A percentile compares a stretch with the other conserved stretches of the same genome.
Evolutionary conservation across 805 yeast species (phyloP).

Genomic region (Yamadazyma insecticola): DNA sequence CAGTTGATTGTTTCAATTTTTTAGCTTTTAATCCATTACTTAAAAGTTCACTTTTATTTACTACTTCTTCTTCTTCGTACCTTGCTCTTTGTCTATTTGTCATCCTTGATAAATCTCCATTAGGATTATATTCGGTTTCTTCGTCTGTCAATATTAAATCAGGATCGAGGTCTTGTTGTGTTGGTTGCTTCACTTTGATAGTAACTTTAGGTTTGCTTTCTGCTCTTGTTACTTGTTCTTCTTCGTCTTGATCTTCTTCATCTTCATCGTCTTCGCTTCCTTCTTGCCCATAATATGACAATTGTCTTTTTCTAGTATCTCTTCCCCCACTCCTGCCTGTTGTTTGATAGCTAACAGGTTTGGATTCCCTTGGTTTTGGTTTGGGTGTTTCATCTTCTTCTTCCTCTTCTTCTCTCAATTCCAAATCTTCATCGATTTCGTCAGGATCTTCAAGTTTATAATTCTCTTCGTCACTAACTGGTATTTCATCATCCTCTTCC

Average conservation of each 20-base stretch:
- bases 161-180: conserved; percentile 29
- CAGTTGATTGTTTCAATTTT: conserved; percentile 46
- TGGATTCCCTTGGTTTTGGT: conserved; percentile 6
- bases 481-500: conserved; percentile 13
- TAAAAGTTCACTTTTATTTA: conserved; percentile 20
- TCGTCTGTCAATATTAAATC: conserved; percentile 36
- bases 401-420: conserved; percentile 22
- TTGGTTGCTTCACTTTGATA: conserved; percentile 5
- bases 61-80: no score
- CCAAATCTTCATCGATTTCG: conserved; percentile 34
- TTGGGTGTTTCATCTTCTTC: conserved; percentile 14
- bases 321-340: no score
- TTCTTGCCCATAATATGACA: conserved; percentile 35
- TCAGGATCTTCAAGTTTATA: conserved; percentile 31
- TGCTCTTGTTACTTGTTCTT: neutral
- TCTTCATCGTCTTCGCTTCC: conserved; percentile 27
- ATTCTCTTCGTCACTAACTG: conserved; percentile 27
- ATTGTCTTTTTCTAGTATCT: conserved; percentile 26
- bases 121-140: conserved; percentile 42
- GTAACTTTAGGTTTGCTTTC: conserved; percentile 8
- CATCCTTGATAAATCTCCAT: conserved; percentile 44
- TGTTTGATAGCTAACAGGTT: conserved; percentile 6
- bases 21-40: conserved; percentile 33
- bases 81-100: conserved; percentile 52
- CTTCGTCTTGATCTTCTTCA: conserved; percentile 7